These are phyloP conservation scores for Zygnema circumcarinatum DNA, from an alignment of 139 green algal species.

Conservation along the genomic window DNA sequence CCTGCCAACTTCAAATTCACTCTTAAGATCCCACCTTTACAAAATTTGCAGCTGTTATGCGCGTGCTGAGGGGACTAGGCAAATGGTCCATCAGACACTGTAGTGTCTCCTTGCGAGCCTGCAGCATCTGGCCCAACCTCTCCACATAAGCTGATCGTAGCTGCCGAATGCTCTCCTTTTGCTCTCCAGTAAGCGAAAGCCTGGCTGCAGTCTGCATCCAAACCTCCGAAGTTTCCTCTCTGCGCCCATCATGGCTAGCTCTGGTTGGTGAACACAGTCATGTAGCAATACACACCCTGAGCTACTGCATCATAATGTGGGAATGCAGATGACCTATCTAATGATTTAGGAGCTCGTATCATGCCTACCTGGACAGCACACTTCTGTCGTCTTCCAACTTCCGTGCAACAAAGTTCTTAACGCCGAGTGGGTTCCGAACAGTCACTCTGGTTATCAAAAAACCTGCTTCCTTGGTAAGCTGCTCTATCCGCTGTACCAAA, in stretches of 20 bases:
- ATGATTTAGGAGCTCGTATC: too few relatives aligned
- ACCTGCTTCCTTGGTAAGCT: constrained; percentile 3
- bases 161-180: constrained; percentile 8
- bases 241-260: too few relatives aligned
- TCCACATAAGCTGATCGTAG: neutral
- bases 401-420: constrained; percentile 12
- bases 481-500: constrained; percentile 1
- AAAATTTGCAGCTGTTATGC: constrained; percentile 21
- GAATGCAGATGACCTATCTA: too few relatives aligned
- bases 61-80: constrained; percentile 2
- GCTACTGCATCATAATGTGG: too few relatives aligned
- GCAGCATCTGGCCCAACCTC: neutral
- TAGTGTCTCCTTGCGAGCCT: neutral
- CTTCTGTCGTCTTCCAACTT: constrained; percentile 12
- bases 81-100: neutral
- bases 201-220: neutral
- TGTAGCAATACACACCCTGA: too few relatives aligned
- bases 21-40: too few relatives aligned
- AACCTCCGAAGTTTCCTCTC: neutral
- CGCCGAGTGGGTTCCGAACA: constrained; percentile 6
- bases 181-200: neutral
- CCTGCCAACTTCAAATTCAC: too few relatives aligned
- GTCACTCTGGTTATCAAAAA: constrained; percentile 7
- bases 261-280: too few relatives aligned
- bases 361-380: constrained; percentile 21